Evolutionary conservation across 192 early-diverging fungal species (phyloP).

Genomic region (Chytriomyces sp.): DNA sequence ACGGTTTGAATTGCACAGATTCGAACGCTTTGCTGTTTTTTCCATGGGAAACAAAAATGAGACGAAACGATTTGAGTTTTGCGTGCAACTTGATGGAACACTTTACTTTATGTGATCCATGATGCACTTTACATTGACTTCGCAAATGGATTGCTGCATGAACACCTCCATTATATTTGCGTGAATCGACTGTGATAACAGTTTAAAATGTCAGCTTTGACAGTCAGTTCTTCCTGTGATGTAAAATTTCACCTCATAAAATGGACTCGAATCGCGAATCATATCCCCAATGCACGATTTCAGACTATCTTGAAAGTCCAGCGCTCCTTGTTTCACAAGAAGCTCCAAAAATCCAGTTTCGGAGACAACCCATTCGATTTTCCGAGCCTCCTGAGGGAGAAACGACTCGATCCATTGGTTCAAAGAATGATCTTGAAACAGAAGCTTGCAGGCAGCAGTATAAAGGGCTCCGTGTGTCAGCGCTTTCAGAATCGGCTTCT

Average conservation of each 20-base stretch:
- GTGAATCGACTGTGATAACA: constrained; percentile 49
- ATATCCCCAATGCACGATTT: constrained; percentile 48
- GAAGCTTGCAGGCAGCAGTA: constrained; percentile 14
- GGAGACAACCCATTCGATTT: constrained; percentile 3
- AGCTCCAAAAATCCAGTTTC: constrained; percentile 41
- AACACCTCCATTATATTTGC: constrained; percentile 51
- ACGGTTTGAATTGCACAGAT: constrained; percentile 20
- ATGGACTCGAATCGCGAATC: constrained; percentile 51
- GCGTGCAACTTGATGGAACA: background rate
- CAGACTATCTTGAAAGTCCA: constrained; percentile 49
- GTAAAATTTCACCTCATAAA: constrained; percentile 50
- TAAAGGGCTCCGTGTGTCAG: constrained; percentile 22
- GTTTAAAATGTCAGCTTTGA: too few relatives aligned
- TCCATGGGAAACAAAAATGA: too few relatives aligned
- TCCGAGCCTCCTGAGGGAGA: background rate
- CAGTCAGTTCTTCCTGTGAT: background rate
- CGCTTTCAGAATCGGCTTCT: background rate
- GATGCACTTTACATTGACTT: constrained; percentile 31
- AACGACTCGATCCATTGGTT: constrained; percentile 16
- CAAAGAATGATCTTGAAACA: constrained; percentile 22
- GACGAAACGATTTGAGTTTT: background rate
- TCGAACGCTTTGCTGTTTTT: background rate
- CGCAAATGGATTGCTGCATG: constrained; percentile 31
- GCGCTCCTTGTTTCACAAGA: constrained; percentile 41
- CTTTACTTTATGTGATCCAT: constrained; percentile 40